These are phyloP conservation scores for Aspergillus melleus DNA, from an alignment of 2,329 filamentous ascomycete species.

Conservation along the genomic window DNA sequence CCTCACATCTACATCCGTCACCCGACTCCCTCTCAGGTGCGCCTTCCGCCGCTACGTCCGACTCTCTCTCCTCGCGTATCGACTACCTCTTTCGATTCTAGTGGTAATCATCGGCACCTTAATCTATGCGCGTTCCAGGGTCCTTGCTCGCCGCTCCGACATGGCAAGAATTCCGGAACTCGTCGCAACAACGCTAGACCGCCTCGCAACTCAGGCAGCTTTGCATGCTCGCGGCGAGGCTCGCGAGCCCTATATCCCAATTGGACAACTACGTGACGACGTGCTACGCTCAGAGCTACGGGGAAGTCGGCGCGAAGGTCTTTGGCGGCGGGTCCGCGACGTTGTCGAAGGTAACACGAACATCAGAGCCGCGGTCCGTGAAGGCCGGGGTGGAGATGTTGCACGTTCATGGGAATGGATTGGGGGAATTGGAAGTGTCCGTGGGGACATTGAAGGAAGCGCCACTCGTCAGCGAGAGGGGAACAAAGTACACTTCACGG, in stretches of 20 bases:
- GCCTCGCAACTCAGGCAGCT: constrained; percentile 79
- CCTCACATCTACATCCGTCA: constrained; percentile 85
- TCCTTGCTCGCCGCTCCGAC: constrained; percentile 64
- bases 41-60: constrained; percentile 48
- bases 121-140: constrained; percentile 65
- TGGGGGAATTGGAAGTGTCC: constrained; percentile 56
- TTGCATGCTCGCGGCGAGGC: constrained; percentile 66
- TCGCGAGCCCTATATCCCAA: constrained; percentile 77
- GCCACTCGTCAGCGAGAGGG: constrained; percentile 26
- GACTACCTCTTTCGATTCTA: constrained; percentile 52
- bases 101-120: constrained; percentile 47
- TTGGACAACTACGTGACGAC: constrained; percentile 88
- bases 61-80: constrained; percentile 52
- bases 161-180: constrained; percentile 76
- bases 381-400: constrained; percentile 56
- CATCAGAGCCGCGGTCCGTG: constrained; percentile 74
- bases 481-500: constrained; percentile 29
- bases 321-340: constrained; percentile 80
- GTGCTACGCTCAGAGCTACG: constrained; percentile 80
- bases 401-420: constrained; percentile 70
- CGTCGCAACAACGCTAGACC: constrained; percentile 79
- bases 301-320: constrained; percentile 69
- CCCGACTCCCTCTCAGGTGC: constrained; percentile 76
- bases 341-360: constrained; percentile 95
- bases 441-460: constrained; percentile 34